These are phyloP conservation scores for Musa schizocarpa DNA, from an alignment of 176 grass and related monocot genomes.

Conservation along the genomic window DNA sequence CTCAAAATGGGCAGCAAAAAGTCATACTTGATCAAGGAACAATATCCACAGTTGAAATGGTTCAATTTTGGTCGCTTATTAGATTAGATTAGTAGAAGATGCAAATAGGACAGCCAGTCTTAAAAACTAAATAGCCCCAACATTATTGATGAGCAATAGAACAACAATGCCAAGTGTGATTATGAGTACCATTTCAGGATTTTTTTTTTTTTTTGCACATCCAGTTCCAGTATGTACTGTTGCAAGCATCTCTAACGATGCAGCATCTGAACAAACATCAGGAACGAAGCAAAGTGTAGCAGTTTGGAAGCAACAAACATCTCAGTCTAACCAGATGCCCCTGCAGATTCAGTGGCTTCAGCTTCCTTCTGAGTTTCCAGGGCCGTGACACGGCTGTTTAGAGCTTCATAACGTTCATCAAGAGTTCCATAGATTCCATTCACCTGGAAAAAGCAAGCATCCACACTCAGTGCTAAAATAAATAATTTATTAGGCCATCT, in stretches of 20 bases:
- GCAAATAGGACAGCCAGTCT: too few relatives aligned
- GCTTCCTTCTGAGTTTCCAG: constrained; percentile 48
- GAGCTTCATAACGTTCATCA: constrained; percentile 42
- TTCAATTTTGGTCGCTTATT: too few relatives aligned
- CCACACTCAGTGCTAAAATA: constrained; percentile 2
- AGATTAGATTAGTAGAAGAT: too few relatives aligned
- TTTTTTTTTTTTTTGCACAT: neutral
- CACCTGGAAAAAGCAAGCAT: constrained; percentile 34
- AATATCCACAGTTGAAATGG: too few relatives aligned
- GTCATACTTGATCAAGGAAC: too few relatives aligned
- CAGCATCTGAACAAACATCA: neutral
- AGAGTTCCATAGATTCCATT: constrained; percentile 33
- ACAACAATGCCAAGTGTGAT: neutral
- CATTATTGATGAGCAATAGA: neutral
- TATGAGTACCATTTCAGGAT: neutral
- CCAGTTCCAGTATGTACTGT: neutral
- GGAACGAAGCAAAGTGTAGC: neutral
- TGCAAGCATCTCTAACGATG: neutral
- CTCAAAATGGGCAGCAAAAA: too few relatives aligned
- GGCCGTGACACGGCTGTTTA: constrained; percentile 48
- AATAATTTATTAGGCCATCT: neutral
- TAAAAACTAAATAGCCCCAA: neutral
- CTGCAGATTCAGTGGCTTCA: constrained; percentile 19
- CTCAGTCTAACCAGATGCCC: constrained; percentile 32
- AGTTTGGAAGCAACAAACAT: neutral